These are phyloP conservation scores for Euphorbia lathyris DNA, from an alignment of 345 rosid genomes.

Conservation along the genomic window DNA sequence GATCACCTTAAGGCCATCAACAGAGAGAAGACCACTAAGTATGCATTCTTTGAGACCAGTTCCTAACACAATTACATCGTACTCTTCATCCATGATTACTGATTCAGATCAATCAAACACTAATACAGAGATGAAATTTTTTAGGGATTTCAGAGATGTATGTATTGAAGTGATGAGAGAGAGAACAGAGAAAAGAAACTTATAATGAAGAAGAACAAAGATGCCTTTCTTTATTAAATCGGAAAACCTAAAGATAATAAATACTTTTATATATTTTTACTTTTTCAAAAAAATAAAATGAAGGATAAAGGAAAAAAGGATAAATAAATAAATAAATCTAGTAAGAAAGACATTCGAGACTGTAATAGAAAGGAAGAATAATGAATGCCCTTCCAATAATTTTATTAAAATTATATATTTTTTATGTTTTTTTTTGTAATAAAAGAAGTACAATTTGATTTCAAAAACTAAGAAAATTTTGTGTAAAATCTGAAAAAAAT, in stretches of 20 bases:
- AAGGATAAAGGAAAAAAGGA: no score
- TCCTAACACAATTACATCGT: conserved; percentile 86
- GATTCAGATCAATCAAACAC: conserved; percentile 13
- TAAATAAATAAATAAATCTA: no score
- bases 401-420: no score
- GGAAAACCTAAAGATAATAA: background rate
- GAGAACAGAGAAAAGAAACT: background rate
- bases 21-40: conserved; percentile 99
- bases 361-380: background rate
- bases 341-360: background rate
- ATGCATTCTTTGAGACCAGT: conserved; percentile 99
- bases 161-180: no score
- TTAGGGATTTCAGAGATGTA: background rate
- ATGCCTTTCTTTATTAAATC: conserved; percentile 25
- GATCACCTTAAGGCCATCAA: conserved; percentile 87
- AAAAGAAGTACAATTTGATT: no score
- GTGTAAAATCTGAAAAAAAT: no score
- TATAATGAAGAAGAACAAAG: conserved; percentile 4
- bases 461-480: no score
- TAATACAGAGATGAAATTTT: background rate
- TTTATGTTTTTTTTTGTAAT: no score
- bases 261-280: background rate
- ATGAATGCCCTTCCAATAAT: background rate
- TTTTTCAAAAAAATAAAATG: background rate
- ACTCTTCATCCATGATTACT: conserved; percentile 80